These are phyloP conservation scores for Boletus sp. DNA, from an alignment of 768 basidiomycete species.

Conservation along the genomic window DNA sequence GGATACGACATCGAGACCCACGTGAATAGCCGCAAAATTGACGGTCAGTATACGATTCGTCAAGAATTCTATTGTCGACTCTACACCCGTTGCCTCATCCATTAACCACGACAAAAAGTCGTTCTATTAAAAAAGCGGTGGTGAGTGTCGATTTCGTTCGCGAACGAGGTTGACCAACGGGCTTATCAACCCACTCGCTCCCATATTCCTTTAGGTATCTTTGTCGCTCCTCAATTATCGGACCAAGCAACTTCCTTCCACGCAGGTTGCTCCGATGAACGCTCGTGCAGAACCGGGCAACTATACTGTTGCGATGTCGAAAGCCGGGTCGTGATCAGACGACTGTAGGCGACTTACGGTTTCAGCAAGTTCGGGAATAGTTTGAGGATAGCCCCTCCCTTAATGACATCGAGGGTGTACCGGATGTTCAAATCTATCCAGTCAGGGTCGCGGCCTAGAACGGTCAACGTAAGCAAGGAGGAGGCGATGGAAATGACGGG, in stretches of 20 bases:
- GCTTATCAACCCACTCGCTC: constrained; percentile 28
- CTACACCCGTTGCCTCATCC: constrained; percentile 20
- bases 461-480: too few relatives aligned
- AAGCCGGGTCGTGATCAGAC: too few relatives aligned
- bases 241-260: constrained; percentile 16
- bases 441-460: background rate
- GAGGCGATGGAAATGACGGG: background rate
- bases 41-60: constrained; percentile 10
- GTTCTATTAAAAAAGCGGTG: constrained; percentile 16
- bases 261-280: background rate
- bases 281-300: constrained; percentile 1
- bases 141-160: background rate
- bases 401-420: constrained; percentile 30
- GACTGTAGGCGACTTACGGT: constrained; percentile 20
- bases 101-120: constrained; percentile 36
- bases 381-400: background rate
- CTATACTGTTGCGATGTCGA: too few relatives aligned
- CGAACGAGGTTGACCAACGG: constrained; percentile 22
- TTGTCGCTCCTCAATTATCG: constrained; percentile 31
- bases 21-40: constrained; percentile 25
- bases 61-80: constrained; percentile 22
- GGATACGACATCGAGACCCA: background rate
- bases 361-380: constrained; percentile 32
- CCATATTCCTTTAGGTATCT: constrained; percentile 22
- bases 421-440: constrained; percentile 27